Evolutionary conservation across 106 monocot species (phyloP).

Genomic region (Posidonia australis): DNA sequence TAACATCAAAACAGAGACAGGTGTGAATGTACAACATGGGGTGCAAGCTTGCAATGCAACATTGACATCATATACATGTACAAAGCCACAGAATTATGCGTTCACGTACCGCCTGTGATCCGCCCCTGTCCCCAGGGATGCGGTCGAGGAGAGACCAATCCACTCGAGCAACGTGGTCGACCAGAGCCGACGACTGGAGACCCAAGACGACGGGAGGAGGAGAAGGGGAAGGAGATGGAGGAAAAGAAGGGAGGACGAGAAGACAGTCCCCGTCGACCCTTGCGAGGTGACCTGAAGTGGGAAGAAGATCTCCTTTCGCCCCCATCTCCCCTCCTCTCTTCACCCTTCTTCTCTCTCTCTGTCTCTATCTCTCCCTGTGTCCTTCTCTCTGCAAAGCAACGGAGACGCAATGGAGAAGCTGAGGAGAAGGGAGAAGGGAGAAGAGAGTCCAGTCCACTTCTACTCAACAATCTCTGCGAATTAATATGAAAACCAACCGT

Average conservation of each 20-base stretch:
- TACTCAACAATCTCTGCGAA: too few species aligned
- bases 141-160: constrained; percentile 70
- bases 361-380: not conserved
- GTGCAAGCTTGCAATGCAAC: too few species aligned
- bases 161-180: constrained; percentile 85
- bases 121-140: constrained; percentile 71
- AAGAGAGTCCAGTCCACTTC: too few species aligned
- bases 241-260: not conserved
- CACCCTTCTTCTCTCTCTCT: not conserved
- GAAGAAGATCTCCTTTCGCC: not conserved
- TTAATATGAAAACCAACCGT: too few species aligned
- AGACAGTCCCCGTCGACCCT: not conserved
- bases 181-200: constrained; percentile 62
- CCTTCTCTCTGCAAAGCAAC: too few species aligned
- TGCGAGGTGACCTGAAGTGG: not conserved
- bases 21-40: too few species aligned
- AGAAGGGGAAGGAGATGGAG: constrained; percentile 1
- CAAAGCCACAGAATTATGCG: not conserved
- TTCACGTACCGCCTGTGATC: constrained; percentile 58
- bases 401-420: too few species aligned
- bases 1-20: not conserved
- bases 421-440: too few species aligned
- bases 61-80: too few species aligned
- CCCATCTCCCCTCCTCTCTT: not conserved
- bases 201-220: constrained; percentile 35